Percentiles rank a stretch among this genome's conserved stretches.
Evolutionary conservation across 768 basidiomycete species (phyloP).

Genomic region (Cystofilobasidium capitatum): DNA sequence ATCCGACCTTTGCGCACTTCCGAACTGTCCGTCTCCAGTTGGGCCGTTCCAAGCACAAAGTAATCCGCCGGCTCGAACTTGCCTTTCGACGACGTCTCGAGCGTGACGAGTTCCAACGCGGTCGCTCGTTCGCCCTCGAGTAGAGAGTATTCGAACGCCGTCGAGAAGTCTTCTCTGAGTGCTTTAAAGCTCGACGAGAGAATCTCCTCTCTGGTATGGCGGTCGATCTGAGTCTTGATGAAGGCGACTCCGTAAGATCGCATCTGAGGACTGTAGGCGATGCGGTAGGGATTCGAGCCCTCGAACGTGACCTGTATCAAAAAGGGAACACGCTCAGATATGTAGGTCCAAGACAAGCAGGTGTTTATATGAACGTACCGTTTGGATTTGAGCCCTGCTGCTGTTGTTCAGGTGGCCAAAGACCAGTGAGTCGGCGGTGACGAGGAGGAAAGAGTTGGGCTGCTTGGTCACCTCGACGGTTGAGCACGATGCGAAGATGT

Average conservation of each 20-base stretch:
- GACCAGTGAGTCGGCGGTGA: conserved; percentile 48
- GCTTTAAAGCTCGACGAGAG: conserved; percentile 55
- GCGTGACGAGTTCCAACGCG: conserved; percentile 15
- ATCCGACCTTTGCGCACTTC: conserved; percentile 49
- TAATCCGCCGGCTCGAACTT: not conserved
- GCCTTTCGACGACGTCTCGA: not conserved
- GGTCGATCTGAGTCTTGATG: conserved; percentile 48
- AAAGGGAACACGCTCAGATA: conserved; percentile 14
- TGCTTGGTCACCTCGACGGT: conserved; percentile 43
- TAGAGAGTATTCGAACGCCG: conserved; percentile 10
- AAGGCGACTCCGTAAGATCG: conserved; percentile 61
- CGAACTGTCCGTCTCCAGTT: conserved; percentile 11
- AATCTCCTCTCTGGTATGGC: conserved; percentile 48
- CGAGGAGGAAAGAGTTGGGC: conserved; percentile 51
- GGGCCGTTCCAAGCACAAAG: conserved; percentile 42
- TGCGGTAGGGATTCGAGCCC: conserved; percentile 57
- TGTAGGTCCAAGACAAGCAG: not conserved
- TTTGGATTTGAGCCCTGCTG: conserved; percentile 69
- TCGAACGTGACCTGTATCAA: conserved; percentile 58
- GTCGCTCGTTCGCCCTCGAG: conserved; percentile 12
- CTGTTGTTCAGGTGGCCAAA: conserved; percentile 61
- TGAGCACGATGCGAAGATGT: conserved; percentile 50
- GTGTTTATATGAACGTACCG: conserved; percentile 45
- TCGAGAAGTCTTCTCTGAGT: conserved; percentile 47
- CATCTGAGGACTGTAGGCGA: conserved; percentile 51